Evolutionary conservation across 768 basidiomycete genomes (phyloP), one percentile per base, ranked within the genome.

Genomic region (Xerocomellus amylosporus): DNA sequence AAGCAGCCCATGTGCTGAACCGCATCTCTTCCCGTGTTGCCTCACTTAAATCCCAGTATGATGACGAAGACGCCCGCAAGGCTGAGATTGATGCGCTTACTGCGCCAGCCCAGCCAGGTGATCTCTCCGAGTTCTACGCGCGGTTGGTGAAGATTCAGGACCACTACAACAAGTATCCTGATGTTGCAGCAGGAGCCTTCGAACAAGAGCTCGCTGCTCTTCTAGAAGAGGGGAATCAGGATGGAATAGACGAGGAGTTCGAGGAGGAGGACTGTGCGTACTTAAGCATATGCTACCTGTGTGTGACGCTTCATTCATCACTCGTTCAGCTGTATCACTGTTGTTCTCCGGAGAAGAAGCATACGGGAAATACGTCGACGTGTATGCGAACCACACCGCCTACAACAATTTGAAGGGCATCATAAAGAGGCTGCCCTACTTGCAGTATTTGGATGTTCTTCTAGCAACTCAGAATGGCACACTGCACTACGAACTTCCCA

Each of bases 301-400:
- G 43, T 20, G 42, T 42, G 43, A 54, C 42, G 33, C n/a, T 53
- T 43, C 53, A 59, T 52, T 45, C 22, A 59, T 43, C 53, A 20
- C 40, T 55, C 39, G 51, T 54, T 34, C 58, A 93, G 91, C 88
- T 49, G 78, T 93, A 51, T 86, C 88, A 34, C 72, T 90, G 46
- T 72, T 96, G 62, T 99, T 99, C 75, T 96, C 95, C 13, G 97
- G 97, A 33, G 96, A 98, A 76, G 97, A 99, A 69, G 81, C 82
- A 8, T 92, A 95, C 62, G 97, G 97, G 48, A 90, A 90, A 72
- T 98, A 96, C 68, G 82, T 98, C 56, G 97, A 99, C 71, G 71
- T 99, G 53, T 91, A 98, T 70, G 77, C 85, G 46, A 86, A 90
- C 55, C 97, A 98, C 64, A 82, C 87, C 45, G 77, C 88, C 46